Base-by-base conservation (phyloP, 169 alveolate species). In the Eimeria maxima region DNA sequence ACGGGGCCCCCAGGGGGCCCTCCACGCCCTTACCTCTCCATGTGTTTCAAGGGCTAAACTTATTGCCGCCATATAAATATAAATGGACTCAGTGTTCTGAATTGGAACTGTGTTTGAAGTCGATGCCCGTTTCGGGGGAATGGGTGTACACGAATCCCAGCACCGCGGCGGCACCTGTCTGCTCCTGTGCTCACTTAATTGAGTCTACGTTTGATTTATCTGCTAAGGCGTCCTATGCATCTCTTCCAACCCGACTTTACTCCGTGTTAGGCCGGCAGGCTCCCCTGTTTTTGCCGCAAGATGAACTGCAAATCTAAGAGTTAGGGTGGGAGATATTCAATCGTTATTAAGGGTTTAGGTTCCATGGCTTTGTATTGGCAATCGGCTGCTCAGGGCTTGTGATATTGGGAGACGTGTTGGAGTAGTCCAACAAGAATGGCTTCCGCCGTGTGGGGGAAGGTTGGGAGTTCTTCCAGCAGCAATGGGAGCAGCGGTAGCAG, bases 1-100 rank as follows among this genome's bases (percentile, higher is more conserved):
- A 38, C 14, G 57, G 86, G 86, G 86, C 86, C 86, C 86, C 86
- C 1, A 11, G 57, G 86, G 86, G 63, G 63, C 86, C 57, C 60
- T 45, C 38, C 18, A 42, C 38, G 38, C 8, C 3, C 7, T 42
- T 20, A 7, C 38, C 63, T 11, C 22, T 38, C 44, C 22, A 22
- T 67, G 2, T 29, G 47, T 47, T 29, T 11, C 47, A 29, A 67
- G 29, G 4, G n/a, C 5, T 5, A 29, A 67, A 67, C 1, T 27
- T 7, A 27, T 29, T 10, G 29, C 10, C 0, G 13, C 20, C 29
- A n/a, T 27, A 27, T 27, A 67, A 10, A 6, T 27, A 27, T 22
- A 67, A 67, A 27, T 67, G 18, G 11, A 13, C 24, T 67, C 7
- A n/a, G 5, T 67, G 6, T 10, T 3, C 13, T 67, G 47, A 1